phyloP scores from a whole-genome alignment of 1,284 basidiomycete species.

The Trichosporon faecale region DNA sequence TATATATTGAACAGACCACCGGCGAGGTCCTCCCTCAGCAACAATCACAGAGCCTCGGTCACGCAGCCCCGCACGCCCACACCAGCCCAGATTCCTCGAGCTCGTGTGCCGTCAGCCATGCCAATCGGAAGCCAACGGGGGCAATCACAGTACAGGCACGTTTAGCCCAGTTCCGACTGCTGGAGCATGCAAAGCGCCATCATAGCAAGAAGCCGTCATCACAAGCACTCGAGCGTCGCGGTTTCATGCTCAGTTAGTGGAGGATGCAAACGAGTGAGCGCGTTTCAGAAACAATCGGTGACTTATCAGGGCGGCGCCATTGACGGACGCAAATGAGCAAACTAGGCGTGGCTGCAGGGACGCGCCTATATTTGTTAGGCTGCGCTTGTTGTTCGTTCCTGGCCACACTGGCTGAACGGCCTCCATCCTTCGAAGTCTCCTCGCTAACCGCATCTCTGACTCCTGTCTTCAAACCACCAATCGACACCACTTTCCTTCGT shows the following conservation, averaged over 20 bases:
- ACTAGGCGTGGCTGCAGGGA: background rate
- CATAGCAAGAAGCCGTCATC: background rate
- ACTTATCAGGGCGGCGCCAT: background rate
- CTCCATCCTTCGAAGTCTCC: background rate
- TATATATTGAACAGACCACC: background rate
- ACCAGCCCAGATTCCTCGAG: background rate
- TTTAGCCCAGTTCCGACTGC: background rate
- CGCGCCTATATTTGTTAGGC: slow-evolving; percentile 6
- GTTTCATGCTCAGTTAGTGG: background rate
- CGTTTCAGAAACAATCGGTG: slow-evolving; percentile 1
- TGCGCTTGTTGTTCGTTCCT: slow-evolving; percentile 9
- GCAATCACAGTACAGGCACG: background rate
- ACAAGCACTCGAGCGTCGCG: background rate
- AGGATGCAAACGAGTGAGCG: background rate
- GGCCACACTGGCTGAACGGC: background rate
- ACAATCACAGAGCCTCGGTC: background rate
- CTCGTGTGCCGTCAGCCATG: background rate
- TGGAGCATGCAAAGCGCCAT: background rate
- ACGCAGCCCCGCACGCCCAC: background rate
- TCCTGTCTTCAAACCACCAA: background rate
- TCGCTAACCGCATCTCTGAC: background rate
- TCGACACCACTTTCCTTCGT: background rate
- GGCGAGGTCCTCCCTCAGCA: background rate
- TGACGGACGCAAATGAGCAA: slow-evolving; percentile 5
- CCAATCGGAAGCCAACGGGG: background rate